Evolutionary conservation across 1,284 basidiomycete species (phyloP), one percentile per base, ranked within the genome.

Genomic region (Retiboletus fuscus): DNA sequence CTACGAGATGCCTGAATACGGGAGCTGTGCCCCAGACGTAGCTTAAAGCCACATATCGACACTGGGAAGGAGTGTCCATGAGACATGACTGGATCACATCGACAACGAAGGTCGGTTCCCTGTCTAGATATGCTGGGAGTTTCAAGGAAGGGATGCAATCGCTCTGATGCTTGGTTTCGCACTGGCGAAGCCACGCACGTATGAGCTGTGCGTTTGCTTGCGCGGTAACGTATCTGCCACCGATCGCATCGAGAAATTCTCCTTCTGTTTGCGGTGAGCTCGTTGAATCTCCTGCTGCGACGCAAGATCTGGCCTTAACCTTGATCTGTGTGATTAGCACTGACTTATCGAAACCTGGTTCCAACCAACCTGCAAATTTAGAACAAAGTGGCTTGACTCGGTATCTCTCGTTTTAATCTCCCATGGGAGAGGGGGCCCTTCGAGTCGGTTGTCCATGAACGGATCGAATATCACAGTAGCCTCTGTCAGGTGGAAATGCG

Each of bases 1-100:
- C 55, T 20, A 15, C n/a, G 44, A 75, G 64, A 61, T 76, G 77
- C 7, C 7, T 70, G 69, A 70, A 69, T 18, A 78, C 69, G 10
- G 72, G n/a, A 18, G 63, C 53, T 13, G 28, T 63, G 5, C 71
- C 74, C 78, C 79, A 77, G 46, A 78, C 71, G 49, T 78, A 73
- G 68, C 78, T 75, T 22, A 80, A 34, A 43, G 72, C 28, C 41
- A 80, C 65, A 43, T 76, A 78, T 24, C 76, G 77, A 60, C 73
- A 77, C 24, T 20, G 53, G 2, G 69, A 34, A 1, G 75, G 69
- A 5, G 73, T 76, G 2, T 68, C 49, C 47, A 72, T 75, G 7
- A 77, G 30, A 47, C 76, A 77, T 1, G 69, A 77, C 5, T 70
- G 15, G 34, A 61, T 39, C 22, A 77, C 77, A 13, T 76, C 75